These are phyloP conservation scores for Pythium rishiriense DNA, from an alignment of 352 stramenopile genomes.

Conservation along the genomic window DNA sequence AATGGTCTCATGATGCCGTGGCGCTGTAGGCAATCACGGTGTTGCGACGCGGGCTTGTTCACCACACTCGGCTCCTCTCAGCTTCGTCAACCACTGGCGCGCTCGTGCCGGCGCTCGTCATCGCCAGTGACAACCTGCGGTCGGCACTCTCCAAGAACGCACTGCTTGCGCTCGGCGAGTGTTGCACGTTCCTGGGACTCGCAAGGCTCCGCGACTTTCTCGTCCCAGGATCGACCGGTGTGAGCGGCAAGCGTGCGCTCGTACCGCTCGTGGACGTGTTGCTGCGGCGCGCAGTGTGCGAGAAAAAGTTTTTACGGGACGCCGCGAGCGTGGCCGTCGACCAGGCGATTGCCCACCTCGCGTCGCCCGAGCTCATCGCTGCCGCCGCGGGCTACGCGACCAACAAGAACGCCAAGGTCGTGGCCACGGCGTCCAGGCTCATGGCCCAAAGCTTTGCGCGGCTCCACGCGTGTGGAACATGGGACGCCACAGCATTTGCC, in stretches of 20 bases:
- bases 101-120: constrained; percentile 37
- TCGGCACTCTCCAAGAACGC: constrained; percentile 74
- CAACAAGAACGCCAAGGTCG: constrained; percentile 67
- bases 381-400: constrained; percentile 40
- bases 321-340: constrained; percentile 41
- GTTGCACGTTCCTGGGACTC: constrained; percentile 45
- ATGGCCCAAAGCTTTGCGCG: constrained; percentile 38
- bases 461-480: constrained; percentile 18
- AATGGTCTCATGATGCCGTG: not conserved
- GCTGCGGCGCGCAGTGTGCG: constrained; percentile 61
- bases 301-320: constrained; percentile 77
- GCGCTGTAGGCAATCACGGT: constrained; percentile 39
- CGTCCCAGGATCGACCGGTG: not conserved
- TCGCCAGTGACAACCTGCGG: constrained; percentile 63
- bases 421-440: constrained; percentile 43
- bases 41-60: constrained; percentile 57
- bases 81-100: constrained; percentile 23
- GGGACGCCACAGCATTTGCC: constrained; percentile 11
- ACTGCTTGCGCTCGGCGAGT: constrained; percentile 58
- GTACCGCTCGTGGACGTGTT: constrained; percentile 43
- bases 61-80: constrained; percentile 37
- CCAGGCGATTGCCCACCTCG: constrained; percentile 42
- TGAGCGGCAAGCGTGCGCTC: not conserved
- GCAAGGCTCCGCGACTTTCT: constrained; percentile 23
- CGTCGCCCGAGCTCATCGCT: constrained; percentile 42